Evolutionary conservation across 1,284 basidiomycete genomes (phyloP), one percentile per base, ranked within the genome.

Genomic region (Trametes sp.): DNA sequence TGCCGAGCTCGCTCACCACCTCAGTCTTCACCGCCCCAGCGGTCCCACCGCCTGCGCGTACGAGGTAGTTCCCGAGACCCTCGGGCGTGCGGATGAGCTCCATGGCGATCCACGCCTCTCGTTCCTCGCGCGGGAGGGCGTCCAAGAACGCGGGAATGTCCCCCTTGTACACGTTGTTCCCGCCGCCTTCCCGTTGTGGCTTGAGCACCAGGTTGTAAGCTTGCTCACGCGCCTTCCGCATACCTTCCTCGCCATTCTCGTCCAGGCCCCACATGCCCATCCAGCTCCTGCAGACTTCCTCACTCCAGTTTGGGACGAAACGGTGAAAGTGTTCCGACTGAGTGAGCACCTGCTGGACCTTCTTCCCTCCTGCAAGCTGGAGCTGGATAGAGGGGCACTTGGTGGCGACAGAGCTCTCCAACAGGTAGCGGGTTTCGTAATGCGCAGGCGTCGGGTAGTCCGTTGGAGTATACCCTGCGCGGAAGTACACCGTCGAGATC

Each of bases 121-220:
- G 82, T 72, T 91, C 87, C 48, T 80, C 77, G 0, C 65, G 70
- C 0, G 83, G 79, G 2, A 98, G 81, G 1, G 74, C 71, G 7
- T 88, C 84, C 2, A 98, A 81, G 76, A 95, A 95, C 0, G 80
- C 69, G 0, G 92, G 93, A 57, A 98, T 98, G 54, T 92, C 87
- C 4, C 79, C 77, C 57, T 93, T 90, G 79, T 98, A 99, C 26
- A 98, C 86, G 73, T 99, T 99, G 76, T 99, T 98, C 3, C 97
- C 97, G 70, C 98, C 97, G 5, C 98, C 97, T 80, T 99, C 98
- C 42, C 96, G 86, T 76, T 98, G 96, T 0, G 97, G 97, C 76
- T 99, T 98, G 53, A 98, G 83, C 2, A 98, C 98, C 49, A 94
- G 89, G 14, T 82, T 78, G 5, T 80, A 72, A 0, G 88, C 82